Base-by-base conservation (phyloP, 2,329 filamentous ascomycete species). In the Aspergillus fumigatus region DNA sequence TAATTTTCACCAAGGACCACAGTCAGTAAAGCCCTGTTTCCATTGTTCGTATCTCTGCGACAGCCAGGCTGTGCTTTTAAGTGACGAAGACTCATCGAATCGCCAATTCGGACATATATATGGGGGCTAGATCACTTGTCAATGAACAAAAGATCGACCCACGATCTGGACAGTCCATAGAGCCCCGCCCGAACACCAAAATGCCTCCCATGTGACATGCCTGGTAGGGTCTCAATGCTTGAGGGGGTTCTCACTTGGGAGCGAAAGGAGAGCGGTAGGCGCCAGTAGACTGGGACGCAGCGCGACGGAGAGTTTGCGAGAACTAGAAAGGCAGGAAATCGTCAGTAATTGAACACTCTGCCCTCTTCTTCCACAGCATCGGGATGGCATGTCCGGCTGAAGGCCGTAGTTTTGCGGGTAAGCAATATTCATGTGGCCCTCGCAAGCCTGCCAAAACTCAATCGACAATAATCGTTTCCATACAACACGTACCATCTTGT, bases 211-310 rank as follows among this genome's bases (percentile, higher is more conserved):
- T 35, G 43, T 40, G 17, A 40, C 21, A 51, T 38, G 32, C 40
- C 19, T 48, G 29, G 25, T 32, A 19, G 26, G 19, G 29, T 2
- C 40, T 56, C 29, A 45, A 17, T 4, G 40, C 32, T 27, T 48
- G 55, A 45, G 53, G 63, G 59, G 27, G 35, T 50, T 67, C 73
- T 72, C 78, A 86, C 83, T 82, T 79, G 59, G 83, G 83, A 54
- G 80, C 83, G 68, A 81, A 84, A 55, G 79, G 80, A 70, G 81
- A 83, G 72, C 77, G 73, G 73, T 82, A 84, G 59, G 79, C 76
- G 54, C 56, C 58, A 54, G 56, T 59, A 55, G 56, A 55, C 68
- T 78, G 72, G 72, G 66, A 67, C 63, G 69, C 70, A 57, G 70
- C 69, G 52, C 70, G 71, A 62, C 70, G 70, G 59, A 69, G 62